These are phyloP conservation scores for Gelatoporia subvermispora DNA, from an alignment of 768 basidiomycete species.

Conservation along the genomic window DNA sequence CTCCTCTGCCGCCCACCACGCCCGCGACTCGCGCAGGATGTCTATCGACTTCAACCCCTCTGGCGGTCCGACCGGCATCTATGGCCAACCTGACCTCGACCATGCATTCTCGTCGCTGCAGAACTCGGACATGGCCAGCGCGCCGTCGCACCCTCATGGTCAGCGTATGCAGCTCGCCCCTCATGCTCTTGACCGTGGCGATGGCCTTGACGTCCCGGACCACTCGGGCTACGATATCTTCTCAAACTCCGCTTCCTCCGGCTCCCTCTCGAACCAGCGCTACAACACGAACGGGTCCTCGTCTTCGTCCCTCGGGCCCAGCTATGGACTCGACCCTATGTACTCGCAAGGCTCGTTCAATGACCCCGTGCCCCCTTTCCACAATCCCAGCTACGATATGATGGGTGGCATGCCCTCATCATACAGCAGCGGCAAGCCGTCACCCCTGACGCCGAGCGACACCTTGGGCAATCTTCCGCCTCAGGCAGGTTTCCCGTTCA, in stretches of 20 bases:
- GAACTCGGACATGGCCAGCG: constrained; percentile 35
- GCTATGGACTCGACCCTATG: constrained; percentile 52
- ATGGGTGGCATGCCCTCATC: constrained; percentile 59
- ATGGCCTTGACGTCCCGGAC: constrained; percentile 52
- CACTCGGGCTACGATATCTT: constrained; percentile 65
- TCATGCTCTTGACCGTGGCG: constrained; percentile 45
- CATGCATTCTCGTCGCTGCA: constrained; percentile 45
- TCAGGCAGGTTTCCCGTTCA: constrained; percentile 42
- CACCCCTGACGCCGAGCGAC: constrained; percentile 70
- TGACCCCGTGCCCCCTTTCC: constrained; percentile 58
- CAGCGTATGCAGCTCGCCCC: constrained; percentile 29
- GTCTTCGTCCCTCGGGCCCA: constrained; percentile 59
- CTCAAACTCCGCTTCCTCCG: constrained; percentile 35
- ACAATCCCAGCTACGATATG: constrained; percentile 56
- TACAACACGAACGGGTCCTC: constrained; percentile 73
- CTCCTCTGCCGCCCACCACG: constrained; percentile 22
- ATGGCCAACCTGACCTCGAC: constrained; percentile 55
- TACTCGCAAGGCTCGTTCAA: constrained; percentile 57
- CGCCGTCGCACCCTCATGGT: constrained; percentile 27
- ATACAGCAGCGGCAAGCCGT: constrained; percentile 69
- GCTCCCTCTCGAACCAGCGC: constrained; percentile 50
- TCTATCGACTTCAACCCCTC: constrained; percentile 50
- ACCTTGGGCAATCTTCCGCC: constrained; percentile 54
- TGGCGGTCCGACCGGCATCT: constrained; percentile 41
- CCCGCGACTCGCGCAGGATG: constrained; percentile 36